phyloP scores from a whole-genome alignment of 768 basidiomycete genomes.

The Leccinum imitatum region DNA sequence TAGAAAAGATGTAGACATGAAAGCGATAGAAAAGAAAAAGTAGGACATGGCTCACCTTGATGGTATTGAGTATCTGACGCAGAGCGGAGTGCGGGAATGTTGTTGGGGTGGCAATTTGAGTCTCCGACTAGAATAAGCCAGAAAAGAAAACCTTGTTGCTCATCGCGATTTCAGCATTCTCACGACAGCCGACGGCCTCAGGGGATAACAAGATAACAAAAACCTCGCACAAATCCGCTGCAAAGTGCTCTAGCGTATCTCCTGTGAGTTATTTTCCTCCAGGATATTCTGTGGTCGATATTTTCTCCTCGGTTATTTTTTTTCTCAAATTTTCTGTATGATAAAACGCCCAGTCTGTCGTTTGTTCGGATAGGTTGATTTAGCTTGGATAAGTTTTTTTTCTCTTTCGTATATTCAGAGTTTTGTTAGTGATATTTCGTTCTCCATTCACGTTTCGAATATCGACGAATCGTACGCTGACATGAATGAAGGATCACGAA shows the following conservation, averaged over 20 bases:
- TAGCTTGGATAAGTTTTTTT: slow-evolving; percentile 36
- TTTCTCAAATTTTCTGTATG: slow-evolving; percentile 10
- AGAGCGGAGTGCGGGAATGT: slow-evolving; percentile 6
- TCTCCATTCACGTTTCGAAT: slow-evolving; percentile 21
- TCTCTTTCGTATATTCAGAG: slow-evolving; percentile 33
- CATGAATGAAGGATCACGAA: slow-evolving; percentile 23
- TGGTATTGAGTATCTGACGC: background rate
- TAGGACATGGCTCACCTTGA: slow-evolving; percentile 19
- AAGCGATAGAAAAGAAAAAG: background rate
- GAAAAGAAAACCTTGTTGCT: slow-evolving; percentile 25
- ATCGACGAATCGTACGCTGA: slow-evolving; percentile 23
- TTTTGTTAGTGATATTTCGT: slow-evolving; percentile 32
- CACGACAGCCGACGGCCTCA: slow-evolving; percentile 38
- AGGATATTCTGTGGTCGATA: slow-evolving; percentile 10
- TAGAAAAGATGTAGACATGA: background rate
- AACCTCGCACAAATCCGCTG: slow-evolving; percentile 25
- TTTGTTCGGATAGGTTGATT: slow-evolving; percentile 30
- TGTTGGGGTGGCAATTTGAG: slow-evolving; percentile 17
- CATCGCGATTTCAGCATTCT: slow-evolving; percentile 33
- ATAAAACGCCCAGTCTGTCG: slow-evolving; percentile 17
- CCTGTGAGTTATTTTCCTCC: slow-evolving; percentile 26
- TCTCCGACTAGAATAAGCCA: slow-evolving; percentile 31
- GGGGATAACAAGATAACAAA: slow-evolving; percentile 37
- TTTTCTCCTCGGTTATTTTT: slow-evolving; percentile 18
- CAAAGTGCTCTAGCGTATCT: slow-evolving; percentile 15